A percentile compares a stretch with the other conserved stretches of the same genome.
These are phyloP conservation scores for Pseudozyma hubeiensis DNA, from an alignment of 1,284 basidiomycete genomes.

Conservation along the genomic window DNA sequence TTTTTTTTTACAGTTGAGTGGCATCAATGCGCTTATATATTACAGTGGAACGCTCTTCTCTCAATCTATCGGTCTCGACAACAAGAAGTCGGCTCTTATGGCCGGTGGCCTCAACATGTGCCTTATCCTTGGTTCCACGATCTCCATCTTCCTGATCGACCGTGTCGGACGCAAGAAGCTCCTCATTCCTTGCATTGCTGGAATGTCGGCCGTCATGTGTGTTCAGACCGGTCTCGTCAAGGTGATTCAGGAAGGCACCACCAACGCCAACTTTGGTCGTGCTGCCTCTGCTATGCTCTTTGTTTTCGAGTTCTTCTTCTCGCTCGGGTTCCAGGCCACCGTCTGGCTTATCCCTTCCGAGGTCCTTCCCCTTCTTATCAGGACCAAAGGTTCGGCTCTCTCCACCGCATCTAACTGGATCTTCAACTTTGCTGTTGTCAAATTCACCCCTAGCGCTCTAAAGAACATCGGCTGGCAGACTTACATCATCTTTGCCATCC, in stretches of 20 bases:
- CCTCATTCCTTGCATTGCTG: slow-evolving; percentile 78
- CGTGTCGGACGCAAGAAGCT: slow-evolving; percentile 74
- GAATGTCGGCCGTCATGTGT: slow-evolving; percentile 76
- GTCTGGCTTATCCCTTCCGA: slow-evolving; percentile 71
- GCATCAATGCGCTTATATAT: slow-evolving; percentile 78
- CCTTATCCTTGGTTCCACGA: slow-evolving; percentile 76
- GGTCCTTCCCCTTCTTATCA: slow-evolving; percentile 67
- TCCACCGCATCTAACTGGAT: slow-evolving; percentile 67
- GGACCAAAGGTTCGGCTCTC: slow-evolving; percentile 69
- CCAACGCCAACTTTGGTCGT: slow-evolving; percentile 71
- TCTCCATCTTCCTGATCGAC: slow-evolving; percentile 74
- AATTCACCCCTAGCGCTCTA: slow-evolving; percentile 75
- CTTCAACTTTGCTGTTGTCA: slow-evolving; percentile 71
- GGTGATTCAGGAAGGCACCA: slow-evolving; percentile 68
- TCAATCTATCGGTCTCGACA: slow-evolving; percentile 70
- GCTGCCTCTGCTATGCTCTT: slow-evolving; percentile 73
- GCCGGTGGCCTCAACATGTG: slow-evolving; percentile 79
- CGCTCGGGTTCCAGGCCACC: slow-evolving; percentile 80
- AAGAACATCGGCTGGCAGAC: slow-evolving; percentile 70
- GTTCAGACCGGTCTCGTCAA: slow-evolving; percentile 72
- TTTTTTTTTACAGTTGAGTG: no score
- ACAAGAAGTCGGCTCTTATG: slow-evolving; percentile 76
- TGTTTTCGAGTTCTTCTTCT: slow-evolving; percentile 78
- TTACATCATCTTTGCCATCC: slow-evolving; percentile 66
- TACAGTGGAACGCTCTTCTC: slow-evolving; percentile 70